Conservation (phyloP, 768 basidiomycete species). For the Clavaria fumosa region DNA sequence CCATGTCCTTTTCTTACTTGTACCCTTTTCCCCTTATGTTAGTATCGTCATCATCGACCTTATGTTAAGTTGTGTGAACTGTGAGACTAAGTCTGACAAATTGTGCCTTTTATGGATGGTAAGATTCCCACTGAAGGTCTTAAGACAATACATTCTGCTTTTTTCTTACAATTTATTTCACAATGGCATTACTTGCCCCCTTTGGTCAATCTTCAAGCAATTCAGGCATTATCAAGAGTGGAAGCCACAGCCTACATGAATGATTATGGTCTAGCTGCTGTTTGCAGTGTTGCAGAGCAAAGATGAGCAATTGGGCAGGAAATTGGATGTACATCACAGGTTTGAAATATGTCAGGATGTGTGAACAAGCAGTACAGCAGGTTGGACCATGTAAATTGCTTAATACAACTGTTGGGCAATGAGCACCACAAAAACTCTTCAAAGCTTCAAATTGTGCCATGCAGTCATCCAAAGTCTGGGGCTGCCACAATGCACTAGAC, state of each 20-base stretch:
- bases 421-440: no score
- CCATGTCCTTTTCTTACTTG: no score
- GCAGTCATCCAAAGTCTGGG: no score
- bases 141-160: background rate
- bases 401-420: no score
- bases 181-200: slow-evolving; percentile 2
- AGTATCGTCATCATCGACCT: no score
- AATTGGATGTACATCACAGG: slow-evolving; percentile 1
- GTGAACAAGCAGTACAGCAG: no score
- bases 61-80: no score
- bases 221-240: background rate
- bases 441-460: no score
- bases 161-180: background rate
- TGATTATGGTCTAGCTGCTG: slow-evolving; percentile 1
- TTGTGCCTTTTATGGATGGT: slow-evolving; percentile 1
- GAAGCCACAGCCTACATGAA: slow-evolving; percentile 2
- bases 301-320: background rate
- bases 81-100: no score
- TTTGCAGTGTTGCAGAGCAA: background rate
- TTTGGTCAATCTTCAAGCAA: background rate
- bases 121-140: background rate
- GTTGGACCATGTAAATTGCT: no score
- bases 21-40: no score
- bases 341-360: background rate
- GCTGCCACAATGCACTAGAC: no score